Evolutionary conservation across 192 early-diverging fungal species (phyloP), one percentile per base, ranked within the genome.

Genomic region (Podila minutissima): DNA sequence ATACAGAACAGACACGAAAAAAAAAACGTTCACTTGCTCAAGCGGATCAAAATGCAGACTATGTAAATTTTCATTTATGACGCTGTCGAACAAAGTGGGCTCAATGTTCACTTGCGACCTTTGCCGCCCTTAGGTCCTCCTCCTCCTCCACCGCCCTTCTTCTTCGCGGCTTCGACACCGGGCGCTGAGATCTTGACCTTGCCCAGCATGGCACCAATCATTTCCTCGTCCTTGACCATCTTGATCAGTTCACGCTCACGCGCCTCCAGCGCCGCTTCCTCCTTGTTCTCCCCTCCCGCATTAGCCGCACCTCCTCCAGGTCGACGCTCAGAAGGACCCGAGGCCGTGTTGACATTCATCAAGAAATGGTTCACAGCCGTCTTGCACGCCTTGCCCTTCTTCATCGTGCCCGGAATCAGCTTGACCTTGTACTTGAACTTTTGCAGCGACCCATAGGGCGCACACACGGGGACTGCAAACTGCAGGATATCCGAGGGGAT

Each of bases 341-440:
- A 35, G n/a, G 61, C 26, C 5, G 51, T 35, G 26, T 73, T 81
- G 55, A 81, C 51, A 24, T 69, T 69, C 15, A 67, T 69, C 67
- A 81, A 73, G 63, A 81, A 81, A 62, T 73, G 77, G 28, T 81
- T 72, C 64, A 81, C 61, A 1, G 77, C 70, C n/a, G 77, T 81
- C 77, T 81, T 81, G 41, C 69, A 74, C 64, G 87, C 93, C 86
- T 97, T 97, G 61, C 97, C 97, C 82, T 94, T 94, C 81, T 99
- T 99, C 82, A 93, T 83, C 19, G 90, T 86, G 24, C 97, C 98
- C 19, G 98, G 97, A 10, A 91, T 84, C 31, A 99, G 86, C 75
- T 99, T 99, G 33, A 97, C 92, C 78, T 95, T 97, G 85, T 97
- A 99, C 84, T 96, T 97, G 88, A 91, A 97, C 69, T 92, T 91